Conservation (phyloP, 345 rosid genomes). For the Kandelia obovata region DNA sequence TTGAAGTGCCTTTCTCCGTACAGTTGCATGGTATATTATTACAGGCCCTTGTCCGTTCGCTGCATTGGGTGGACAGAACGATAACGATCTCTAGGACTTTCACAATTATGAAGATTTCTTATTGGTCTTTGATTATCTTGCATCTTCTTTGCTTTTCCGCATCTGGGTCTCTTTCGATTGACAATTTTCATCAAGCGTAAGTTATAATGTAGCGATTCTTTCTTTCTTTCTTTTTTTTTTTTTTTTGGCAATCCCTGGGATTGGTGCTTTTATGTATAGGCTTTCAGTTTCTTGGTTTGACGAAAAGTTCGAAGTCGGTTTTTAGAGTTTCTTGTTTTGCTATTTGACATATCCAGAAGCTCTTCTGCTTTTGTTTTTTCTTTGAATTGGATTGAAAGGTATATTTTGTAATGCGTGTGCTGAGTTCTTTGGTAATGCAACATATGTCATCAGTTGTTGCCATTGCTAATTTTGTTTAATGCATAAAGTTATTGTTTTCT, state of each 20-base stretch:
- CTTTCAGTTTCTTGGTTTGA: not conserved
- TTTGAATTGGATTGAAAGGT: not conserved
- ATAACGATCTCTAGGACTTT: constrained; percentile 22
- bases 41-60: constrained; percentile 15
- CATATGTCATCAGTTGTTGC: not conserved
- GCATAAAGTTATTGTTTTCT: not conserved
- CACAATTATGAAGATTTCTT: constrained; percentile 49
- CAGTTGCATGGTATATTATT: constrained; percentile 3
- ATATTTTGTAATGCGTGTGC: not conserved
- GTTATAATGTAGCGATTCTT: constrained; percentile 18
- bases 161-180: constrained; percentile 53
- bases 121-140: constrained; percentile 30
- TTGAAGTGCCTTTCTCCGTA: constrained; percentile 5
- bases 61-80: constrained; percentile 29
- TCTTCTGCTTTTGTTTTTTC: not conserved
- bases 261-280: constrained; percentile 11
- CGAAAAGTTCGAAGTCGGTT: not conserved
- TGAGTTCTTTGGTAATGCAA: constrained; percentile 1
- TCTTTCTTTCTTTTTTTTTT: not conserved
- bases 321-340: not conserved
- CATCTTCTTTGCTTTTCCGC: constrained; percentile 41
- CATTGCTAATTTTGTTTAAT: not conserved
- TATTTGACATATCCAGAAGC: not conserved
- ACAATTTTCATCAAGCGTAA: constrained; percentile 73
- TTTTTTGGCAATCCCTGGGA: not conserved